Conservation (phyloP, 2,329 filamentous ascomycete species). For the Helotiales sp. region DNA sequence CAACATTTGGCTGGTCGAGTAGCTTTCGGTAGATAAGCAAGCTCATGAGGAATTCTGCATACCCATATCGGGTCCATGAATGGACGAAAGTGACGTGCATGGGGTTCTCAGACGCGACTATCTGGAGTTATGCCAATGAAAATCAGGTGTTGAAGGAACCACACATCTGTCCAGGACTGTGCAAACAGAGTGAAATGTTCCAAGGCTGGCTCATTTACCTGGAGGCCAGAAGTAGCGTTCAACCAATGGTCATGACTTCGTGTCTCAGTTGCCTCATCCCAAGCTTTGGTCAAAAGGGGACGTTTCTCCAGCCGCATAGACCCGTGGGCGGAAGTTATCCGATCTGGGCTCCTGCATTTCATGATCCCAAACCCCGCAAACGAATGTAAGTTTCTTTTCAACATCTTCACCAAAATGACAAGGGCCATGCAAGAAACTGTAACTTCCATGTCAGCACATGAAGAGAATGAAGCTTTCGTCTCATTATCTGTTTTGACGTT, state of each 20-base stretch:
- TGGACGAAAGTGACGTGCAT: not conserved
- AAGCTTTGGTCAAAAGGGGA: not conserved
- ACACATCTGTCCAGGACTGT: not conserved
- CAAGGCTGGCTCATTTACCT: not conserved
- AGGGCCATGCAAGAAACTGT: not conserved
- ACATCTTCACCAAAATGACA: not conserved
- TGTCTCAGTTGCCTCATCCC: not conserved
- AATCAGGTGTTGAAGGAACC: not conserved
- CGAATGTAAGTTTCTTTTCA: not conserved
- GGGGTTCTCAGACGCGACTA: not conserved
- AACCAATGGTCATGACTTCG: not conserved
- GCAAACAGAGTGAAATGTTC: not conserved
- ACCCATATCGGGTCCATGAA: not conserved
- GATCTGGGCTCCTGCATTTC: not conserved
- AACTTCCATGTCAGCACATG: not conserved
- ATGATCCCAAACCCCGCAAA: not conserved
- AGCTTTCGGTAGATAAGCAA: constrained; percentile 35
- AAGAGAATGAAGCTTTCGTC: not conserved
- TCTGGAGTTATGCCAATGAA: not conserved
- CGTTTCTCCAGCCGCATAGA: not conserved
- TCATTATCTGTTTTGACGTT: not conserved
- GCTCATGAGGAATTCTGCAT: constrained; percentile 20
- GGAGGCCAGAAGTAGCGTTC: not conserved
- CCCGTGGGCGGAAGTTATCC: not conserved
- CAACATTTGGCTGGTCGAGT: constrained; percentile 35